Evolutionary conservation across 805 yeast species (phyloP), one percentile per base, ranked within the genome.

Genomic region (Candida peoriensis): DNA sequence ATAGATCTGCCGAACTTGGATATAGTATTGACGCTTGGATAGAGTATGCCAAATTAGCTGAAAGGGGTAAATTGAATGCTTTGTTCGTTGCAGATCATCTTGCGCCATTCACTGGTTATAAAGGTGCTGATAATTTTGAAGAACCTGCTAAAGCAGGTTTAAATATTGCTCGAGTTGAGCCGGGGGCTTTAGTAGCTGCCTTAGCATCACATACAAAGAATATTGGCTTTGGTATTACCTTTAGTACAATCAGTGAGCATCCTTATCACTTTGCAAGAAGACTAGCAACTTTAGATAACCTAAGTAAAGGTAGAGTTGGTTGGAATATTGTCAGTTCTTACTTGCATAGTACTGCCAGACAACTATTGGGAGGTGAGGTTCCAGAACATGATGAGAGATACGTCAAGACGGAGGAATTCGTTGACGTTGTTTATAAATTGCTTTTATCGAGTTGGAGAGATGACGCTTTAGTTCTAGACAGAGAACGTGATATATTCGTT

Each of bases 241-340:
- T 59, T 30, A 50, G 61, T 26, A 64, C 70, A 9, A 54, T 65
- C 15, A 56, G 60, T 37, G 70, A 65, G 32, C 56, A 53, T 12
- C 69, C 69, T 1, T 64, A 59, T 32, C 62, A 51, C 36, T 57
- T 64, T 22, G 58, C 66, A 9, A 51, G 68, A 46, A 47, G 68
- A 33, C 41, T 64, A 28, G 63, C 66, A 6, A 61, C 70, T 1
- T 48, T 64, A 22, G 70, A 64, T 39, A 68, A 63, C 39, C 52
- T 65, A 34, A 57, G 64, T 8, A 47, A 52, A 12, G 70, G 70
- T 12, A 47, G 70, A 37, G 40, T 65, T 33, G 70, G 68, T n/a
- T 64, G 70, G 70, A 64, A 65, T 38, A 56, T 64, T 9, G 70
- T 64, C n/a, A 52, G 64, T 13, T 57, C 66, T 5, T 62, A 64